Evolutionary conservation across 2,329 filamentous ascomycete species (phyloP).

Genomic region (Stemphylium lycopersici): DNA sequence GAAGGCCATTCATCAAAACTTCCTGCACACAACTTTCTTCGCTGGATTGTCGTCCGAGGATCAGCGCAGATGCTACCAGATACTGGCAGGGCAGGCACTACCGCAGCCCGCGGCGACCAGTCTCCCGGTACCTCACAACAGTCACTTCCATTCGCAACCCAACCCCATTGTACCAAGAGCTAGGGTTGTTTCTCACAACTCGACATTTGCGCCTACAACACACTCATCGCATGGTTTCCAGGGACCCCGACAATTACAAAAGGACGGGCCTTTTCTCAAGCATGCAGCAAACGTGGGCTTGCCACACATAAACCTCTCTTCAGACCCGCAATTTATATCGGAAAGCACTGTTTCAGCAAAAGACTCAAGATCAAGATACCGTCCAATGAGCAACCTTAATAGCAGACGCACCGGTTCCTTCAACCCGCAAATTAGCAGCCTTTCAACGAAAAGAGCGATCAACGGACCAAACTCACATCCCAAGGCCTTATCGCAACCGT

Average conservation of each 20-base stretch:
- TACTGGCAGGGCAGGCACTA: conserved; percentile 33
- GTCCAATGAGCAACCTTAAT: conserved; percentile 13
- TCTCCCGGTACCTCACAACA: conserved; percentile 18
- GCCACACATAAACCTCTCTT: neutral
- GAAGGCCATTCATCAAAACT: conserved; percentile 32
- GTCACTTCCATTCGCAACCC: conserved; percentile 17
- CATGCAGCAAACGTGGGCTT: neutral
- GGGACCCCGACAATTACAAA: conserved; percentile 18
- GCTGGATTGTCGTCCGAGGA: conserved; percentile 26
- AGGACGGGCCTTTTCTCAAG: conserved; percentile 5
- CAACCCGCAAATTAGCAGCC: neutral
- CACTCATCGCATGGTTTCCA: conserved; percentile 2
- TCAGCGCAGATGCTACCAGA: conserved; percentile 35
- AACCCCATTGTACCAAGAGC: conserved; percentile 12
- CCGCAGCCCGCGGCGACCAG: conserved; percentile 31
- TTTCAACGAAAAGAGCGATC: neutral
- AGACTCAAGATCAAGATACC: conserved; percentile 21
- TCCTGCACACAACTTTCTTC: conserved; percentile 38
- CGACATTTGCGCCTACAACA: conserved; percentile 2
- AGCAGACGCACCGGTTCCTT: conserved; percentile 9
- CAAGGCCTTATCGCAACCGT: neutral
- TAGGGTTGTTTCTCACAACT: conserved; percentile 14
- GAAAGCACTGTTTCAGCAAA: neutral
- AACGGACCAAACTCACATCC: neutral
- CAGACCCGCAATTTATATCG: neutral